phyloP scores from a whole-genome alignment of 2,329 filamentous ascomycete species.

The Aspergillus sp. region DNA sequence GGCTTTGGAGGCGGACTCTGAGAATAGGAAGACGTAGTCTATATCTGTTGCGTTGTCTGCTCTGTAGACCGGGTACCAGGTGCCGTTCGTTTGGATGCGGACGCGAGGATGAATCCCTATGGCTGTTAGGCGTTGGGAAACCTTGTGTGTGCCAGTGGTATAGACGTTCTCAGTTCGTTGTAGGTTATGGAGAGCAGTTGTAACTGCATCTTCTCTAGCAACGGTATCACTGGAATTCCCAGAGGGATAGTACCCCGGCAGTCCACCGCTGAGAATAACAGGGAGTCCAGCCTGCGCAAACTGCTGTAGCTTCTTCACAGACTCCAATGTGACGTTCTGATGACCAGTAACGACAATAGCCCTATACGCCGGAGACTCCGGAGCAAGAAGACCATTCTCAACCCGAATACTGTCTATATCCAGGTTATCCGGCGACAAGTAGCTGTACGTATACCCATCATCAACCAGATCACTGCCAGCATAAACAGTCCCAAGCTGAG shows the following conservation, averaged over 20 bases:
- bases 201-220: too few species aligned
- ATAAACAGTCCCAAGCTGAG: background rate
- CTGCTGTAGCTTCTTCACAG: slow-evolving; percentile 32
- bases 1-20: slow-evolving; percentile 25
- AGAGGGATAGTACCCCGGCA: slow-evolving; percentile 25
- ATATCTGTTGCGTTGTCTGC: slow-evolving; percentile 18
- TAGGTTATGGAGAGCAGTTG: background rate
- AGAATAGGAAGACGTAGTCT: slow-evolving; percentile 45
- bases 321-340: slow-evolving; percentile 38
- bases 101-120: slow-evolving; percentile 36
- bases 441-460: slow-evolving; percentile 18
- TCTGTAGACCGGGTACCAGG: slow-evolving; percentile 41
- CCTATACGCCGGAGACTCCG: slow-evolving; percentile 42
- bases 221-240: background rate
- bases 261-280: slow-evolving; percentile 42
- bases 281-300: slow-evolving; percentile 43
- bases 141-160: slow-evolving; percentile 23
- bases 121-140: slow-evolving; percentile 31
- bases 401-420: slow-evolving; percentile 40
- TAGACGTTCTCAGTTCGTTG: slow-evolving; percentile 34
- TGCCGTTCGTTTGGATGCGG: slow-evolving; percentile 23
- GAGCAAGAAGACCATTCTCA: slow-evolving; percentile 36
- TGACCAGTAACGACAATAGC: slow-evolving; percentile 42
- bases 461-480: background rate
- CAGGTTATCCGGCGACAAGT: slow-evolving; percentile 49